A percentile compares a stretch with the other conserved stretches of the same genome.
Conservation (phyloP, 73 alveolate genomes). For the Halteria grandinella region DNA sequence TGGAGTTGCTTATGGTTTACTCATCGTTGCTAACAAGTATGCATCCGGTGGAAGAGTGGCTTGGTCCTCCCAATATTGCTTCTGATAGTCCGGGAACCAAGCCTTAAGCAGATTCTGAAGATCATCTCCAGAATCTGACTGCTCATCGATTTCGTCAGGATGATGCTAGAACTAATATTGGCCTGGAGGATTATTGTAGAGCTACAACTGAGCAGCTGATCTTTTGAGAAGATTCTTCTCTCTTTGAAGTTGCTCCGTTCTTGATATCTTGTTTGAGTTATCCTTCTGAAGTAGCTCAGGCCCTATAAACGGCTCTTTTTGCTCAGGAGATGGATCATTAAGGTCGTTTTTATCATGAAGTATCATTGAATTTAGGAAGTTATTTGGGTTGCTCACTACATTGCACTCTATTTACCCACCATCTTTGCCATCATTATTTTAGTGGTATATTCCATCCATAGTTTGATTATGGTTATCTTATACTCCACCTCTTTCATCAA, state of each 20-base stretch:
- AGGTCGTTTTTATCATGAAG: constrained; percentile 23
- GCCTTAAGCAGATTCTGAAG: constrained; percentile 6
- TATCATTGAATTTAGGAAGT: constrained; percentile 27
- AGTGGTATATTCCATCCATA: constrained; percentile 28
- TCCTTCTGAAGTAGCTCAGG: too few relatives aligned
- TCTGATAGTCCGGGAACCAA: constrained; percentile 14
- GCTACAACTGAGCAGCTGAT: too few relatives aligned
- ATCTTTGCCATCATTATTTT: constrained; percentile 19
- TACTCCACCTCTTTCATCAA: constrained; percentile 51
- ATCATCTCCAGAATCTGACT: constrained; percentile 15
- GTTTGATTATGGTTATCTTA: constrained; percentile 44
- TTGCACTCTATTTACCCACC: constrained; percentile 38
- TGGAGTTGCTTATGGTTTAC: too few relatives aligned
- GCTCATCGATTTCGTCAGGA: neutral
- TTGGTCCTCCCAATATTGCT: constrained; percentile 37
- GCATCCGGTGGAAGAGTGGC: too few relatives aligned
- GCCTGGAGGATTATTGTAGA: too few relatives aligned
- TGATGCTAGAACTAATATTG: too few relatives aligned
- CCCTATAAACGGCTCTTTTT: too few relatives aligned
- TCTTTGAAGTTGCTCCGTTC: too few relatives aligned
- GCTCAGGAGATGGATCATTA: neutral
- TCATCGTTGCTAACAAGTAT: too few relatives aligned
- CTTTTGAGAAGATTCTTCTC: too few relatives aligned
- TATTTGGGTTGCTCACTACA: constrained; percentile 26
- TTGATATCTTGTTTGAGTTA: too few relatives aligned